Evolutionary conservation across 192 early-diverging fungal genomes (phyloP).

Genomic region (Glomus cerebriforme): DNA sequence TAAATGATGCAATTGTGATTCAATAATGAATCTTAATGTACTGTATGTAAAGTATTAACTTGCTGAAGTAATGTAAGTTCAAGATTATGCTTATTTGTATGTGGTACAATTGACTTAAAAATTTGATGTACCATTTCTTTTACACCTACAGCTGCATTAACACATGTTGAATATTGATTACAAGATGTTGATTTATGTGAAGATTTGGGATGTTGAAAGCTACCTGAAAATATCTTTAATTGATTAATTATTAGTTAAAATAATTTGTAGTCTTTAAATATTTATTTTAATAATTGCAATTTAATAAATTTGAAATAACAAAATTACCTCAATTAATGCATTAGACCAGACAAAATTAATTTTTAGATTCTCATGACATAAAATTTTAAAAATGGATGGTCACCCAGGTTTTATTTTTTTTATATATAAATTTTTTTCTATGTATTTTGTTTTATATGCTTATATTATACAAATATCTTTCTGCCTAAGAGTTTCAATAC

Average conservation of each 20-base stretch:
- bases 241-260: too few species aligned
- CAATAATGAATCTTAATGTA: not conserved
- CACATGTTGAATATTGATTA: not conserved
- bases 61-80: not conserved
- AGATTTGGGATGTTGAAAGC: not conserved
- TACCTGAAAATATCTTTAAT: not conserved
- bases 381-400: too few species aligned
- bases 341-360: too few species aligned
- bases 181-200: not conserved
- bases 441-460: too few species aligned
- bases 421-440: too few species aligned
- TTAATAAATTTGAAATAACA: not conserved
- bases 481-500: too few species aligned
- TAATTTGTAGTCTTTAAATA: too few species aligned
- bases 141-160: not conserved
- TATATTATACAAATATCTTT: too few species aligned
- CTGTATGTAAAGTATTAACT: not conserved
- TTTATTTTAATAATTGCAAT: too few species aligned
- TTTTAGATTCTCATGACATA: too few species aligned
- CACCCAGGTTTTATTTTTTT: too few species aligned
- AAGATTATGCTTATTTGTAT: not conserved
- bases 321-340: not conserved
- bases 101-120: not conserved
- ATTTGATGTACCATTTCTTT: not conserved
- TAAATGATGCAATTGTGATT: not conserved